A percentile compares a stretch with the other conserved stretches of the same genome.
These are phyloP conservation scores for Russula lepida DNA, from an alignment of 768 basidiomycete genomes.

Conservation along the genomic window DNA sequence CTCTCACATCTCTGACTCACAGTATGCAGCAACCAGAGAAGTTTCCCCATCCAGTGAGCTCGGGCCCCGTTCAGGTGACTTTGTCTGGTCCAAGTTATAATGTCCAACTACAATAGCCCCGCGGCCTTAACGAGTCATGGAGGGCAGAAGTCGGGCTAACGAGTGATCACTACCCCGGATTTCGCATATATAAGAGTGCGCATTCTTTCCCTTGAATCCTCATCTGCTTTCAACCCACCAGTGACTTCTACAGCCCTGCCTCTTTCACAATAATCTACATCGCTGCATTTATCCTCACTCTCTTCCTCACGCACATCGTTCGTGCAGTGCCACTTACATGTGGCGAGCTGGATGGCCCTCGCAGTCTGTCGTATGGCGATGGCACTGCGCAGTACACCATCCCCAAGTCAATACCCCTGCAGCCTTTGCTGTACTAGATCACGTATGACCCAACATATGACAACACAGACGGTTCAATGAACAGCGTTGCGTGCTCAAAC, in stretches of 20 bases:
- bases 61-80: too few relatives aligned
- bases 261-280: neutral
- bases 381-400: neutral
- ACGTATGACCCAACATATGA: constrained; percentile 47
- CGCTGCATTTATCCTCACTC: too few relatives aligned
- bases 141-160: neutral
- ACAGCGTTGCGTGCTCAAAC: constrained; percentile 41
- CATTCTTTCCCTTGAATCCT: neutral
- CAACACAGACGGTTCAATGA: constrained; percentile 32
- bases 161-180: neutral
- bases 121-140: too few relatives aligned
- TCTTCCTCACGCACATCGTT: neutral
- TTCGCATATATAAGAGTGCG: neutral
- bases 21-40: too few relatives aligned
- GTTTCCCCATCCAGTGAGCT: too few relatives aligned
- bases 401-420: neutral
- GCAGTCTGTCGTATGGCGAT: too few relatives aligned
- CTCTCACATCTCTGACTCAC: too few relatives aligned
- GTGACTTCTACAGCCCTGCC: neutral
- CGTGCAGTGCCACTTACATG: neutral
- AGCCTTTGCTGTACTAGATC: too few relatives aligned
- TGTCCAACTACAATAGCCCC: too few relatives aligned
- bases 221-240: neutral
- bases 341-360: neutral
- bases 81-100: too few relatives aligned